Conservation (phyloP, 2,329 filamentous ascomycete genomes). For the Hymenoscyphus fructigenus region DNA sequence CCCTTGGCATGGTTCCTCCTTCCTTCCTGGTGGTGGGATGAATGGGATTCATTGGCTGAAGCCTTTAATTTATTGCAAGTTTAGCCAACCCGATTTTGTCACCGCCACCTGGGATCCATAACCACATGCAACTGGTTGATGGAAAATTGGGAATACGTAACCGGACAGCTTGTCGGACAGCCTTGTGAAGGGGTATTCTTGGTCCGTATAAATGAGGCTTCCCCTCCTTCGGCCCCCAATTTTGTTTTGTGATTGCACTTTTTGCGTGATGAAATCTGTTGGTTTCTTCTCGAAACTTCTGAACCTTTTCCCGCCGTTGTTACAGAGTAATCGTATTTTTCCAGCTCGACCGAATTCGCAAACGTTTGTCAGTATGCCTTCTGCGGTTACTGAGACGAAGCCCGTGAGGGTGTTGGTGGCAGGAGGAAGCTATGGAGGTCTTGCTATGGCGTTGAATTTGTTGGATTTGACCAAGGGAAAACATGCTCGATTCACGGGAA, state of each 20-base stretch:
- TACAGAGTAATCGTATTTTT: constrained; percentile 7
- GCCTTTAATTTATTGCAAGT: background rate
- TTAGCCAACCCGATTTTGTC: background rate
- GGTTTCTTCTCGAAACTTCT: background rate
- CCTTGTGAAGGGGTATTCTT: background rate
- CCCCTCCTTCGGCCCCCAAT: background rate
- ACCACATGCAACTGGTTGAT: background rate
- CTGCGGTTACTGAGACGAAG: background rate
- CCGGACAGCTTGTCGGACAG: background rate
- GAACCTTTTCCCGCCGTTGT: constrained; percentile 4
- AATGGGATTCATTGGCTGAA: background rate
- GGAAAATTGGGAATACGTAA: background rate
- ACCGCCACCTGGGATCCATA: background rate
- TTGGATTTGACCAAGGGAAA: constrained; percentile 62
- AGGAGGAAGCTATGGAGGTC: constrained; percentile 71
- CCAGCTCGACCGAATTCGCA: background rate
- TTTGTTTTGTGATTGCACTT: background rate
- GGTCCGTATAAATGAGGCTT: background rate
- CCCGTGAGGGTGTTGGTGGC: constrained; percentile 58
- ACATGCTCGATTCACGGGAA: constrained; percentile 33
- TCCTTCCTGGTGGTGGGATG: background rate
- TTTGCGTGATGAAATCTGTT: background rate
- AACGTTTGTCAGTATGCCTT: background rate
- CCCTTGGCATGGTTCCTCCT: background rate
- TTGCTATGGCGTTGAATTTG: constrained; percentile 65